Base-by-base conservation (phyloP, 2,329 filamentous ascomycete species). In the Bertia moriformis region DNA sequence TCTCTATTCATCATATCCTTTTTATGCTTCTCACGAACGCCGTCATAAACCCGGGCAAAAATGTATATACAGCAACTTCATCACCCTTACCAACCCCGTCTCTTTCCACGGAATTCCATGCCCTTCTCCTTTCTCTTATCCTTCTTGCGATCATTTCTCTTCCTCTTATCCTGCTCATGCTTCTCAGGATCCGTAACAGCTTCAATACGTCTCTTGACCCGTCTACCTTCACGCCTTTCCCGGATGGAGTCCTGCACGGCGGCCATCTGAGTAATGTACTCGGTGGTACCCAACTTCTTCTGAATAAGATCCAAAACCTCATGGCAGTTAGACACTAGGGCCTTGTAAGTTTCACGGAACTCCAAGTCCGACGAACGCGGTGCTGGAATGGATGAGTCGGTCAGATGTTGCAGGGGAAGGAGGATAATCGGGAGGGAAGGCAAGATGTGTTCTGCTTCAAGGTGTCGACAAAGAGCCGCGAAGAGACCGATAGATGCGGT, bases 191-290 rank as follows among this genome's bases (percentile, higher is more conserved):
- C 66, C 13, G 60, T 60, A 14, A 79, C 68, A 4, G 69, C 69
- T 40, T 77, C 74, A 38, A 80, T 68, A 41, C 67, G 65, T 46
- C 75, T 62, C 61, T 80, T 80, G 33, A 60, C 61, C 39, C 71
- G 61, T 40, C 75, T 53, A 42, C 68, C 70, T 42, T 79, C 73
- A 42, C 75, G 61, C 44, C 67, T 62, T 46, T 63, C 58, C 48
- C 63, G 65, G n/a, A 75, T 64, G 2, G 56, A 58, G 18, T 66
- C 66, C 45, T 70, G 65, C 10, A 71, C 72, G 36, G 59, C 57
- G 10, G 63, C 57, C 54, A 79, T 61, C 10, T 66, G 59, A 3
- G 59, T 56, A 22, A 78, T 58, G 49, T 71, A 80, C 40, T 64
- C 65, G 2, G 65, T 65, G 3, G 69, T 68, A 3, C 73, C 75